Evolutionary conservation across 495 filamentous ascomycete genomes (phyloP), one percentile per base, ranked within the genome.

Genomic region (Aspergillus hancockii): DNA sequence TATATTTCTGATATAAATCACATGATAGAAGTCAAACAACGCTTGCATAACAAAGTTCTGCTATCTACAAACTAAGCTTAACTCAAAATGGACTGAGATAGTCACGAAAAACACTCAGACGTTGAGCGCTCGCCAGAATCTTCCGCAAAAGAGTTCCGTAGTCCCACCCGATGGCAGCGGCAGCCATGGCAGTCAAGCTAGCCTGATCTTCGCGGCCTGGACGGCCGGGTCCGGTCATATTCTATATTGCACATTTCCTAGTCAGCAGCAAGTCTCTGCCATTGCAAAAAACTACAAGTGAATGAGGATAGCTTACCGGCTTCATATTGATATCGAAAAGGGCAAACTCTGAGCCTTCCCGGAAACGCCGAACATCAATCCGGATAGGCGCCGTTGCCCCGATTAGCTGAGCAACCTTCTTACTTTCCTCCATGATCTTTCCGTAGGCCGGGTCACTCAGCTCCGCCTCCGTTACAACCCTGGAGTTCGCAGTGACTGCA

Each of bases 261-360:
- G 10, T 21, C 13, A 28, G 31, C 10, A 52, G 43, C 30, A 4
- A n/a, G 5, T 21, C 8, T 28, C 23, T n/a, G n/a, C n/a, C n/a
- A n/a, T n/a, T n/a, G n/a, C n/a, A n/a, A n/a, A n/a, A n/a, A n/a
- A n/a, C n/a, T n/a, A n/a, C n/a, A n/a, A n/a, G n/a, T n/a, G n/a
- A n/a, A n/a, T n/a, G n/a, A 30, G 5, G n/a, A 25, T 31, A 49
- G 19, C 75, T 61, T 58, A 75, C 73, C 9, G 72, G 73, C 57
- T 78, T 78, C 71, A 75, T 69, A 59, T 78, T 75, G 13, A 78
- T 67, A 65, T 78, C 73, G 52, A 78, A 78, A 40, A 75, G 62
- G n/a, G 69, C 73, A 63, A 77, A 77, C 9, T 65, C 55, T 1
- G 57, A 60, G 3, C 58, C 58, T 16, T 54, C 49, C 8, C 47